Base-by-base conservation (phyloP, 2,329 filamentous ascomycete genomes). In the Neurospora sp. region DNA sequence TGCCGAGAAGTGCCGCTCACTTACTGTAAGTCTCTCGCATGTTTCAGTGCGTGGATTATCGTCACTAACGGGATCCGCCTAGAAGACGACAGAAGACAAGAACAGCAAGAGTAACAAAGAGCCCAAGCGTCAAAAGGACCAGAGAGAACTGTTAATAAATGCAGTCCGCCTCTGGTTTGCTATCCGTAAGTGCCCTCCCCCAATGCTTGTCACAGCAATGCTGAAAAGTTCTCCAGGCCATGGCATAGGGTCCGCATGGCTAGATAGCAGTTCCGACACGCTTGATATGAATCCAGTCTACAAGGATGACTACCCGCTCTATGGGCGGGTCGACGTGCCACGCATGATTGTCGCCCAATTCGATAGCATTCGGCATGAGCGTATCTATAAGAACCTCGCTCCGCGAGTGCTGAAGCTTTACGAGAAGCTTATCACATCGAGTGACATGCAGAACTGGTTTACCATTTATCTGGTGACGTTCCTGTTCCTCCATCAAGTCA, bases 161-260 rank as follows among this genome's bases (percentile, higher is more conserved):
- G 77, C 83, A 3, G 81, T 86, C 28, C 74, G 76, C 6, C 73
- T 86, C 1, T 84, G 83, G 81, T 83, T 85, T 72, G 81, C 81
- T 3, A 81, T 81, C 11, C 78, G 84, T 86, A 74, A 75, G 84
- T 79, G 1, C 2, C 33, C 28, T 43, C 11, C 23, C 38, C 33
- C 11, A 8, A 4, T 40, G 2, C 19, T 66, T n/a, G 10, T 23
- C 9, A 33, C 28, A 42, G 70, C 13, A 8, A 38, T 15, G 38
- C 38, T 40, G 42, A 46, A 68, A 11, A 39, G 43, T 62, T 36
- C 2, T 28, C 11, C 39, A 86, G 84, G 82, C 5, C 81, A 84
- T 66, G 82, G 81, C 0, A 80, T 81, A 0, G 82, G 83, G 0
- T 84, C 82, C 1, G 80, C 81, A 0, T 82, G 79, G 72, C 77